phyloP scores from a whole-genome alignment of 306 rosid species.

The Medicago lupulina region DNA sequence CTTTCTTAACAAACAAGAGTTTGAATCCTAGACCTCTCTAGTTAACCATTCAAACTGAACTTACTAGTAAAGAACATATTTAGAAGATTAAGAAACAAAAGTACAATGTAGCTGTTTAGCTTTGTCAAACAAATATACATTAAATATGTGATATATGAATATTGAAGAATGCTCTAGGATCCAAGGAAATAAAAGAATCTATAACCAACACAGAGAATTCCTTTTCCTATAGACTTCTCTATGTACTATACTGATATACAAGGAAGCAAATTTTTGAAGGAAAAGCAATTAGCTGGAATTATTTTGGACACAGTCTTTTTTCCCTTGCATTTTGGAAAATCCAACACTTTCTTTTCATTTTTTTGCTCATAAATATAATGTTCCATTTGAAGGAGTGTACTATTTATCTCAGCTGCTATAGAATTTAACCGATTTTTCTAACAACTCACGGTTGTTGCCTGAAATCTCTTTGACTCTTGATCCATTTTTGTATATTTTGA shows the following conservation, averaged over 20 bases:
- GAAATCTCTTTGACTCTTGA: conserved; percentile 77
- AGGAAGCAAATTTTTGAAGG: neutral
- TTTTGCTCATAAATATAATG: conserved; percentile 9
- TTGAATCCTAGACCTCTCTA: too few relatives aligned
- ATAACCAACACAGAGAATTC: conserved; percentile 21
- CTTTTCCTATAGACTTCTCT: conserved; percentile 12
- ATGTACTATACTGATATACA: neutral
- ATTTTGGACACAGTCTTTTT: neutral
- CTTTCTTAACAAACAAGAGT: too few relatives aligned
- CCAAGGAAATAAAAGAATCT: conserved; percentile 29
- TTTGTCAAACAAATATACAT: conserved; percentile 24
- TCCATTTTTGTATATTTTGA: conserved; percentile 89
- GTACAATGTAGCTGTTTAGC: neutral
- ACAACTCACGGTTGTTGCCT: conserved; percentile 58
- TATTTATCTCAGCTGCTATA: conserved; percentile 65
- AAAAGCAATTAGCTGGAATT: neutral
- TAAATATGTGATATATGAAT: conserved; percentile 10
- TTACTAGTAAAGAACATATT: too few relatives aligned
- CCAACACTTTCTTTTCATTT: neutral
- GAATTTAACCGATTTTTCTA: conserved; percentile 78
- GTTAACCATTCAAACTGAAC: too few relatives aligned
- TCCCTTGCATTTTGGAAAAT: neutral
- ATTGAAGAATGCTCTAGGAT: conserved; percentile 29
- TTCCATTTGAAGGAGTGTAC: conserved; percentile 13
- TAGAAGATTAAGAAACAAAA: too few relatives aligned